Evolutionary conservation across 1,139 yeast species (phyloP), one percentile per base, ranked within the genome.

Genomic region (Kodamaea anthophila): DNA sequence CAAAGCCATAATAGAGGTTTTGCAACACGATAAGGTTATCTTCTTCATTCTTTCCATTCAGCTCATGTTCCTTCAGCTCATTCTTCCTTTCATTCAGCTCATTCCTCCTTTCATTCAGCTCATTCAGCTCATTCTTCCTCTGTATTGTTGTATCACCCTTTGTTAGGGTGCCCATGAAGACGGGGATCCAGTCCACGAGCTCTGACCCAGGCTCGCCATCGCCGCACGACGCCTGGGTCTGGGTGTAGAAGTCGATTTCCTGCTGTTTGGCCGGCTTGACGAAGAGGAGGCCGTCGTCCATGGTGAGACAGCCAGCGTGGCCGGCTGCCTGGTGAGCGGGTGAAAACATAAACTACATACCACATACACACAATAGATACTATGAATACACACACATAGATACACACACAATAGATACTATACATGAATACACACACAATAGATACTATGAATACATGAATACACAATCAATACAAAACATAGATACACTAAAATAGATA

Each of bases 271-370:
- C 65, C 0, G 79, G 76, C 53, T 91, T 91, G 35, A 84, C 74
- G 44, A 87, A 81, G 14, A 88, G 55, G 8, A 72, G 56, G 2
- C 88, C 94, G 16, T 68, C 69, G 4, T 52, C 57, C 24, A 44
- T 59, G 23, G 77, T 75, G 39, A 86, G 47, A 9, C 82, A 72
- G 0, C 96, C 97, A 10, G 69, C 82, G 48, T 91, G 98, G 8
- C 98, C 98, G 0, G 97, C 98, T 3, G 94, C 97, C 41, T 64
- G 69, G 39, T 66, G 72, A 12, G 39, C 40, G 7, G 35, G 29
- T 16, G 18, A n/a, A n/a, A n/a, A n/a, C n/a, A n/a, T n/a, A n/a
- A n/a, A n/a, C n/a, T n/a, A n/a, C n/a, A n/a, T n/a, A n/a, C n/a
- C n/a, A n/a, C n/a, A n/a, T n/a, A n/a, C n/a, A n/a, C n/a, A n/a